Base-by-base conservation (phyloP, 176 grass and related monocot species). In the Raddia guianensis region DNA sequence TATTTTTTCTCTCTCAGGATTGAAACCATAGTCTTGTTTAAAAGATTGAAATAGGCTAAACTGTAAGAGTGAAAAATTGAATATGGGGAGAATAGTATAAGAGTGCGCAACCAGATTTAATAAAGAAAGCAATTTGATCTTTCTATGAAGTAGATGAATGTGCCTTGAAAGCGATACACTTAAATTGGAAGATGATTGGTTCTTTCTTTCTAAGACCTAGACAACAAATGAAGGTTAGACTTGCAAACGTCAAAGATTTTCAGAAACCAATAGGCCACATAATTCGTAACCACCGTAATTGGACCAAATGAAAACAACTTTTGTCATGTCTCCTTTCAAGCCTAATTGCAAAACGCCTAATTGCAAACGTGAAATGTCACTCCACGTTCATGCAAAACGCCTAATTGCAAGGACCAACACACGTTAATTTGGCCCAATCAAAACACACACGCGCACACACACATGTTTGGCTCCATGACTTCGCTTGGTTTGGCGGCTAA, bases 331-430 rank as follows among this genome's bases (percentile, higher is more conserved):
- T 49, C 14, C 37, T 62, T 43, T 12, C 16, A 66, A 74, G 32
- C 61, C 20, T 6, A 8, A 21, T 58, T 72, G 73, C 73, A 21
- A 84, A 53, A 62, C 1, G 63, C 76, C 76, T 87, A 82, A 87
- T 27, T 27, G 27, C 27, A 5, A 40, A 40, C 37, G 37, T 40
- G 37, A 49, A 52, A 40, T 67, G 34, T 27, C n/a, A 48, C 68
- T n/a, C 32, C 8, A 40, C 11, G 42, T 40, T 65, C 49, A 49
- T 80, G 70, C 70, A 18, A 87, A 49, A 56, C 0, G 66, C 86
- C 79, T 84, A 84, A 89, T 79, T 61, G 33, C 52, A 62, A 69
- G 11, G 68, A 83, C 58, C 4, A 5, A 59, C 3, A 40, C 37
- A 3, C 4, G 37, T 40, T 27, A 27, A 27, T 1, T 27, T 27